Evolutionary conservation across 2,329 filamentous ascomycete species (phyloP).

Genomic region (Cercospora canescens): DNA sequence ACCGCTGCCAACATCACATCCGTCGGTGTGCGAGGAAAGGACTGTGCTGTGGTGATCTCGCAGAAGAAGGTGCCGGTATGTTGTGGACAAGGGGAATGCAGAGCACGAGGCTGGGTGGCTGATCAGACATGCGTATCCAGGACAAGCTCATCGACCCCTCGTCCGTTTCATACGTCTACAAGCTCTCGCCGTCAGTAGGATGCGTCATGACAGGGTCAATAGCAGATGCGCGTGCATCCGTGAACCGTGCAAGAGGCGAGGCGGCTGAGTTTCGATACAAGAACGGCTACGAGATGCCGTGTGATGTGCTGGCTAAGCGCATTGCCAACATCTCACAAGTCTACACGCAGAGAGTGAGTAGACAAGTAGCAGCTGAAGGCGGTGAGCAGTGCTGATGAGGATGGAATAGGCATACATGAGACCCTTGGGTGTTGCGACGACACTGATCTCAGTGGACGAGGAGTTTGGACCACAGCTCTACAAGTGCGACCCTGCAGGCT

Average conservation of each 20-base stretch:
- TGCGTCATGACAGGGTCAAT: conserved; percentile 99
- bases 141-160: conserved; percentile 98
- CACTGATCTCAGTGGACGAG: conserved; percentile 88
- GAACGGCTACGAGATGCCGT: conserved; percentile 99
- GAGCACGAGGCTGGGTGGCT: conserved; percentile 15
- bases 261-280: conserved; percentile 98
- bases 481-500: conserved; percentile 97
- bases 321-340: conserved; percentile 99
- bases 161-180: conserved; percentile 97
- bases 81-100: conserved; percentile 20
- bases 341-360: conserved; percentile 87
- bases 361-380: not conserved
- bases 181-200: conserved; percentile 90
- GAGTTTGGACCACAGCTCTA: conserved; percentile 93
- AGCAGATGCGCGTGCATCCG: conserved; percentile 90
- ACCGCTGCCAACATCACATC: conserved; percentile 99
- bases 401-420: conserved; percentile 89
- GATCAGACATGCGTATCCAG: conserved; percentile 51
- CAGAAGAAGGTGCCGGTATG: conserved; percentile 99
- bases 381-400: conserved; percentile 34
- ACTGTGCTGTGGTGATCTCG: conserved; percentile 94
- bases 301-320: conserved; percentile 92
- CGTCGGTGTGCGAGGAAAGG: conserved; percentile 91
- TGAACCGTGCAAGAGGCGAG: conserved; percentile 89
- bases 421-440: conserved; percentile 92